These are phyloP conservation scores for Musa itinerans DNA, from an alignment of 176 grass and related monocot genomes.

Conservation along the genomic window DNA sequence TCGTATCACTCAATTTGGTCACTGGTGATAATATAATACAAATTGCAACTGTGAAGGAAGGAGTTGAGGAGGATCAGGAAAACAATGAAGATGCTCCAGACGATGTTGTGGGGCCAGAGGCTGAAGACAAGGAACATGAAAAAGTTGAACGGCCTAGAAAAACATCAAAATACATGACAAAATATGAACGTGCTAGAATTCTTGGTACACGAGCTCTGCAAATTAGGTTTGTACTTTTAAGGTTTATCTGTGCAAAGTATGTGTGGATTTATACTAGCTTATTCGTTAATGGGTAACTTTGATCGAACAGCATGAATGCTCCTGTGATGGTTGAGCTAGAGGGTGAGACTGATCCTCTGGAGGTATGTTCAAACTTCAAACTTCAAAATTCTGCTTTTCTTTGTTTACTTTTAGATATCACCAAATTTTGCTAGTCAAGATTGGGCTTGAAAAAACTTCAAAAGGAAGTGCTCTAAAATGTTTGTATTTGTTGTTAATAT, in stretches of 20 bases:
- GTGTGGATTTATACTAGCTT: background rate
- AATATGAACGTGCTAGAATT: slow-evolving; percentile 90
- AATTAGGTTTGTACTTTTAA: slow-evolving; percentile 47
- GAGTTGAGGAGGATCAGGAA: slow-evolving; percentile 54
- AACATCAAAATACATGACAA: slow-evolving; percentile 87
- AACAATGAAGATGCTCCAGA: slow-evolving; percentile 68
- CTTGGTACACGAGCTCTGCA: slow-evolving; percentile 82
- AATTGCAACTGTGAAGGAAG: slow-evolving; percentile 40
- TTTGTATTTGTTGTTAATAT: too few species aligned
- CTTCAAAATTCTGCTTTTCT: too few species aligned
- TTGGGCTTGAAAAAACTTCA: too few species aligned
- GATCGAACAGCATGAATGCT: slow-evolving; percentile 78
- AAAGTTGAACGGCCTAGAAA: slow-evolving; percentile 32
- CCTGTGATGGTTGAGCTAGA: slow-evolving; percentile 94
- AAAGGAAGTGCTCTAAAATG: too few species aligned
- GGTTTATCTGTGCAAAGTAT: background rate
- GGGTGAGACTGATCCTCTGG: slow-evolving; percentile 85
- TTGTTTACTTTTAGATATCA: too few species aligned
- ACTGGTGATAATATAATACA: background rate
- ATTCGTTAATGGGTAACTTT: background rate
- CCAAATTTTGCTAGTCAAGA: too few species aligned
- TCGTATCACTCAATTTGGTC: background rate
- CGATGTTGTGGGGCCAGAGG: slow-evolving; percentile 42
- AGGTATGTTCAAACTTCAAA: slow-evolving; percentile 30
- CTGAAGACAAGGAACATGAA: slow-evolving; percentile 60